Percentiles rank a stretch among this genome's conserved stretches.
Conservation (phyloP, 2,329 filamentous ascomycete genomes). For the Coniochaeta sp. region DNA sequence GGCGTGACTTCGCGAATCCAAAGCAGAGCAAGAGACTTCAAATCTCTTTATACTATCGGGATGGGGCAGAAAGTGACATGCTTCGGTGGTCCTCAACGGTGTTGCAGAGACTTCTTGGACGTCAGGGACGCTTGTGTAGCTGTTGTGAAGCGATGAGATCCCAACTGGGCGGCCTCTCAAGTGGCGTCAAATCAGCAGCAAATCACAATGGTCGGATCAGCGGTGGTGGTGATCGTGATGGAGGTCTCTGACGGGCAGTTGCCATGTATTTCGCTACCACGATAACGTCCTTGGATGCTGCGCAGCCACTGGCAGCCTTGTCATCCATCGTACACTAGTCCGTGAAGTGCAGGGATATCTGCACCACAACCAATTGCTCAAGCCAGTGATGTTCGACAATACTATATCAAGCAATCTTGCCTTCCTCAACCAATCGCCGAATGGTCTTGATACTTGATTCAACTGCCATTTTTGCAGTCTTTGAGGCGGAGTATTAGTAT, state of each 20-base stretch:
- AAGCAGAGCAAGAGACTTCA: too few species aligned
- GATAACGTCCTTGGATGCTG: neutral
- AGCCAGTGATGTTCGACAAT: too few species aligned
- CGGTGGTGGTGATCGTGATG: neutral
- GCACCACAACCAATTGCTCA: neutral
- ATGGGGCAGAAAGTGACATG: too few species aligned
- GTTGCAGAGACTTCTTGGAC: too few species aligned
- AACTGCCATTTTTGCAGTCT: slow-evolving; percentile 19
- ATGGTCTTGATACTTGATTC: slow-evolving; percentile 17
- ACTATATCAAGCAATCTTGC: slow-evolving; percentile 6
- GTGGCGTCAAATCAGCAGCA: neutral
- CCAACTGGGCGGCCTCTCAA: neutral
- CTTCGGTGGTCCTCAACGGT: too few species aligned
- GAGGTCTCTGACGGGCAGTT: neutral
- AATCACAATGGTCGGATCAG: neutral
- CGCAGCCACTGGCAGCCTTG: neutral
- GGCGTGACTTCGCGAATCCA: too few species aligned
- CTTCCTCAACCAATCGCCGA: slow-evolving; percentile 14
- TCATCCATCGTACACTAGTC: neutral
- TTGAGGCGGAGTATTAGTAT: neutral
- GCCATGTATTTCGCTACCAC: neutral
- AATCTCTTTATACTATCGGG: too few species aligned
- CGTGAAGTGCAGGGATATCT: neutral
- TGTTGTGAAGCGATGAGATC: too few species aligned
- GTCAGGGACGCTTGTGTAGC: too few species aligned